Conservation (phyloP, 164 flowering plant genomes). For the Vitis rupestris region DNA sequence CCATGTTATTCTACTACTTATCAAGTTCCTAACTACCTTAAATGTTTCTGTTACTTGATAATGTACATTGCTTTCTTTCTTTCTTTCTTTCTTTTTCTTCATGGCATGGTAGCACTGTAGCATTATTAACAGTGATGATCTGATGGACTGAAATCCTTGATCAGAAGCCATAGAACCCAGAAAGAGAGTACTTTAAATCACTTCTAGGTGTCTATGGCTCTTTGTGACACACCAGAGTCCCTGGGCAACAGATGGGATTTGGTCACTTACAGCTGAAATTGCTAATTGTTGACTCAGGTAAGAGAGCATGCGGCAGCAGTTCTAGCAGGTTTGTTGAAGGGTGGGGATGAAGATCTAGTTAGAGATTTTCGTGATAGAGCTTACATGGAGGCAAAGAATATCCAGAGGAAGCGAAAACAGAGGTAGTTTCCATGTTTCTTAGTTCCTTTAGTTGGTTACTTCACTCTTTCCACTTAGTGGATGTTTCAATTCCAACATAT, state of each 20-base stretch:
- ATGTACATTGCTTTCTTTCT: too few relatives aligned
- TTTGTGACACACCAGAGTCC: neutral
- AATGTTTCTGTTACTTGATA: too few relatives aligned
- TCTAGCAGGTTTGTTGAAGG: constrained; percentile 91
- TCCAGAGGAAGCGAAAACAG: constrained; percentile 48
- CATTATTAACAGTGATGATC: neutral
- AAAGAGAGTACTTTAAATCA: neutral
- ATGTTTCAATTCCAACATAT: too few relatives aligned
- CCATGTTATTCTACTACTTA: too few relatives aligned
- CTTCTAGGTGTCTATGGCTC: neutral
- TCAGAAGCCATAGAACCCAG: neutral
- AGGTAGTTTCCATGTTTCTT: constrained; percentile 40
- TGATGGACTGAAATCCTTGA: neutral
- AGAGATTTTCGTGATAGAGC: constrained; percentile 80
- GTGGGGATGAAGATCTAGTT: constrained; percentile 75
- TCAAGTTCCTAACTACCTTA: too few relatives aligned
- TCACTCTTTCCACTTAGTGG: neutral
- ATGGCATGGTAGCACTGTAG: neutral
- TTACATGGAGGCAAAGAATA: constrained; percentile 49
- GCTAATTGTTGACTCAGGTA: constrained; percentile 49
- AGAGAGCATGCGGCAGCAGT: constrained; percentile 98
- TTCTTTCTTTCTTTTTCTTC: too few relatives aligned
- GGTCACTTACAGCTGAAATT: neutral
- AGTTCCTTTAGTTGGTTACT: neutral
- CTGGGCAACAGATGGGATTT: neutral